Conservation (phyloP, 1,284 basidiomycete genomes). For the Ustilago shanxiensis region DNA sequence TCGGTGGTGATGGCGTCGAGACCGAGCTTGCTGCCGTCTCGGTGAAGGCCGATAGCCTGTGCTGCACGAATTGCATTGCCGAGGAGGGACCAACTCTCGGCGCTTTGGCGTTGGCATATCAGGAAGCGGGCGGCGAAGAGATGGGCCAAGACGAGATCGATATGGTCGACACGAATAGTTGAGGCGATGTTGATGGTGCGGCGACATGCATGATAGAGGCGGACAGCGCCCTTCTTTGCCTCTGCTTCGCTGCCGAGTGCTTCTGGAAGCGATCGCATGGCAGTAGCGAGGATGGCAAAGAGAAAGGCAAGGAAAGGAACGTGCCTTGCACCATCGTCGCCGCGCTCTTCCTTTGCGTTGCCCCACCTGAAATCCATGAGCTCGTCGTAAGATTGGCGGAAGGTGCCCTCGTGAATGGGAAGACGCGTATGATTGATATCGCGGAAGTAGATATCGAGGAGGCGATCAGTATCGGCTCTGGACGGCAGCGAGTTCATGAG, state of each 20-base stretch:
- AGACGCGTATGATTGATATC: slow-evolving; percentile 92
- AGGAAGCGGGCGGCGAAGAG: slow-evolving; percentile 82
- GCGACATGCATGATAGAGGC: slow-evolving; percentile 76
- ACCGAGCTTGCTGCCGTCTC: slow-evolving; percentile 81
- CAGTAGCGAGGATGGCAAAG: slow-evolving; percentile 92
- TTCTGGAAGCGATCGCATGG: slow-evolving; percentile 86
- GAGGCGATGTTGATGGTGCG: slow-evolving; percentile 59
- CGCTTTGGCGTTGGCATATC: slow-evolving; percentile 86
- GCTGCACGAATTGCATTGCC: slow-evolving; percentile 92
- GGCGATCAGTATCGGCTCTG: slow-evolving; percentile 51
- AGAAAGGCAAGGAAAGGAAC: slow-evolving; percentile 90
- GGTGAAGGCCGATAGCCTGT: slow-evolving; percentile 90
- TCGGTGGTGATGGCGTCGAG: slow-evolving; percentile 81
- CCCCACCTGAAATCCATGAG: slow-evolving; percentile 75
- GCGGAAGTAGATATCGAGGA: slow-evolving; percentile 64
- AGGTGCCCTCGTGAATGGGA: slow-evolving; percentile 87
- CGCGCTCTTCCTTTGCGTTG: slow-evolving; percentile 51
- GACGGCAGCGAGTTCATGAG: slow-evolving; percentile 64
- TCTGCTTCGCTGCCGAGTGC: slow-evolving; percentile 69
- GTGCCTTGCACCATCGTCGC: slow-evolving; percentile 77
- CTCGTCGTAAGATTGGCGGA: slow-evolving; percentile 83
- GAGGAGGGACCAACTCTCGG: slow-evolving; percentile 94
- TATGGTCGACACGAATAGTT: slow-evolving; percentile 65
- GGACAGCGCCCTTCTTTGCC: slow-evolving; percentile 57
- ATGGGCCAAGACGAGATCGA: slow-evolving; percentile 65